Conservation (phyloP, 2,329 filamentous ascomycete genomes). For the Fusarium luffae region DNA sequence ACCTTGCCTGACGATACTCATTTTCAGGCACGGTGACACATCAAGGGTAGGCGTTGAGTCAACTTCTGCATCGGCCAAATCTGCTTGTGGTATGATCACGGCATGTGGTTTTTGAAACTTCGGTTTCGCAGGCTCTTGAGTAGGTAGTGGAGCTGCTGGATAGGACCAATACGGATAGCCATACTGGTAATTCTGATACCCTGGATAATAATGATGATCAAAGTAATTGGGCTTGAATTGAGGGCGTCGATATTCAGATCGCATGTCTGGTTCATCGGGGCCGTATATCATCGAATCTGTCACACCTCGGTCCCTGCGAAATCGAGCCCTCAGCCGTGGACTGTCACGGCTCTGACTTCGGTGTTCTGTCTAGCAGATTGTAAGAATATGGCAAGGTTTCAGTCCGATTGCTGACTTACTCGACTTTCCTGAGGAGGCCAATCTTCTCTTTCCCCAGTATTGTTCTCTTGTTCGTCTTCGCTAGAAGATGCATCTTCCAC, state of each 20-base stretch:
- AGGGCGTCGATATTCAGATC: no score
- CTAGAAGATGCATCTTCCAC: not conserved
- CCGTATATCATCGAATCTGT: no score
- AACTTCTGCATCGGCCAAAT: constrained; percentile 14
- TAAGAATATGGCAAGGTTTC: not conserved
- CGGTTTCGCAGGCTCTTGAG: not conserved
- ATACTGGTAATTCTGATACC: no score
- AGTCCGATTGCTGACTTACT: not conserved
- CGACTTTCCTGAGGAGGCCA: not conserved
- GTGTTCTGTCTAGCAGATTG: not conserved
- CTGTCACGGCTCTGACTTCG: no score
- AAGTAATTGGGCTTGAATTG: no score
- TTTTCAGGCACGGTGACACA: not conserved
- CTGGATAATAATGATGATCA: no score
- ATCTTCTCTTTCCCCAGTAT: not conserved
- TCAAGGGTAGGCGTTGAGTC: not conserved
- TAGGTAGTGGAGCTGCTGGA: not conserved
- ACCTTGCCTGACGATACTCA: constrained; percentile 8
- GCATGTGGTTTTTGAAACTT: constrained; percentile 15
- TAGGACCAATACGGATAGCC: no score
- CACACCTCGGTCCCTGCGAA: no score
- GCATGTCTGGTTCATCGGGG: no score
- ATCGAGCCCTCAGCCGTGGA: no score
- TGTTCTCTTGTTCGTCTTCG: not conserved
- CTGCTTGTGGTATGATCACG: constrained; percentile 12